phyloP scores from a whole-genome alignment of 768 basidiomycete genomes.

The Pleurotus cornucopiae region DNA sequence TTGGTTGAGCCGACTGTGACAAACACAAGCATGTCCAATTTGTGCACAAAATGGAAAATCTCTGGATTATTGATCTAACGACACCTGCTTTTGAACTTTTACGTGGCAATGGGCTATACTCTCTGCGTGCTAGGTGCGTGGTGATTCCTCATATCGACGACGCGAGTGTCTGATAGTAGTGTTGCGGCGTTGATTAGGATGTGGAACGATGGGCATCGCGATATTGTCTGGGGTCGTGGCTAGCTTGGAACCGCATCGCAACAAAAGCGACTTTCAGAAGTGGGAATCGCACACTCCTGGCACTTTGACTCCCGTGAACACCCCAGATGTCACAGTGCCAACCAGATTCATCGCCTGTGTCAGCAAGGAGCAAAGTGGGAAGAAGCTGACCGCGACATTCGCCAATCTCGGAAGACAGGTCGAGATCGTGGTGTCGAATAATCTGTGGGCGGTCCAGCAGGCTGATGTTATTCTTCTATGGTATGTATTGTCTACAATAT shows the following conservation, averaged over 20 bases:
- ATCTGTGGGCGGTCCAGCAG: slow-evolving; percentile 65
- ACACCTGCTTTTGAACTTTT: too few species aligned
- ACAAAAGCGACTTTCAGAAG: slow-evolving; percentile 31
- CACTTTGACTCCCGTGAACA: slow-evolving; percentile 62
- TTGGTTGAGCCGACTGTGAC: slow-evolving; percentile 89
- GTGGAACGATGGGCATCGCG: slow-evolving; percentile 98
- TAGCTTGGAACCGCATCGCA: slow-evolving; percentile 55
- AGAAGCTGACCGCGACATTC: slow-evolving; percentile 63
- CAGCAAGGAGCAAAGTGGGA: slow-evolving; percentile 68
- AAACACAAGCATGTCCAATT: slow-evolving; percentile 45
- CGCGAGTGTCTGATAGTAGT: slow-evolving; percentile 2
- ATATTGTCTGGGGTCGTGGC: slow-evolving; percentile 89
- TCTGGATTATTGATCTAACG: too few species aligned
- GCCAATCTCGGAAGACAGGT: slow-evolving; percentile 57
- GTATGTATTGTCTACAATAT: slow-evolving; percentile 37
- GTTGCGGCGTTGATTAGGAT: slow-evolving; percentile 46
- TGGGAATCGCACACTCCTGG: slow-evolving; percentile 74
- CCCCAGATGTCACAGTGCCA: slow-evolving; percentile 69
- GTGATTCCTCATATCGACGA: slow-evolving; percentile 1
- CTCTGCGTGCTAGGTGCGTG: slow-evolving; percentile 77
- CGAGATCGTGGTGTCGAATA: slow-evolving; percentile 64
- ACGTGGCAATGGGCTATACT: slow-evolving; percentile 77
- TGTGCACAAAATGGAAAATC: background rate
- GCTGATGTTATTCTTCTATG: slow-evolving; percentile 88
- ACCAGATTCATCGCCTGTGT: slow-evolving; percentile 86